Evolutionary conservation across 208 protist genomes (phyloP), one percentile per base, ranked within the genome.

Genomic region (Wallacemonas sp.): DNA sequence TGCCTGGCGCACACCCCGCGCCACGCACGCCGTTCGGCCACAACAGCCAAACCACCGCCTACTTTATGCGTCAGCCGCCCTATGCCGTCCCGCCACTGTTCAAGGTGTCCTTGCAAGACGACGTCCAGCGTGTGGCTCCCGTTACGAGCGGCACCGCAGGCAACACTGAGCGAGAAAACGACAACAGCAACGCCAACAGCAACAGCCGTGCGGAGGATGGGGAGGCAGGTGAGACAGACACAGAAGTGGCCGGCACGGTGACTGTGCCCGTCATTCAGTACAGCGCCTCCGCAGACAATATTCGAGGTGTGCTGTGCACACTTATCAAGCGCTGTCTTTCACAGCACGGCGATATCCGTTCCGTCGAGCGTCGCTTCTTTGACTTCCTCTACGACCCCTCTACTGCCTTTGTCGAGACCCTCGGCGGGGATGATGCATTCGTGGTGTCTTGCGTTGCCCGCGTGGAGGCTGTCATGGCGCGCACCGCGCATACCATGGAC

Each of bases 331-430:
- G 92, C 9, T 93, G 76, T 42, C 66, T 98, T 33, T 67, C 53
- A 12, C 38, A 80, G 27, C 82, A 95, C 65, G 71, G 71, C 30
- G 93, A 92, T 53, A 78, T 98, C 27, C 94, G 90, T 41, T 87
- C 94, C 21, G 71, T 98, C 0, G 95, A 98, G 71, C 85, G 85
- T 5, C 69, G 73, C 22, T 61, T 97, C 46, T 93, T 97, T 67
- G 89, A 82, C 61, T 97, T 98, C 52, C 78, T 97, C 15, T 97
- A 96, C 78, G 82, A 92, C 71, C 81, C 83, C n/a, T 50, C 38
- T 8, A 94, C 79, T 0, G 87, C 87, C 0, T 89, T 91, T 66
- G 65, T 97, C 10, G 54, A 85, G 39, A 71, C 81, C 5, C 61
- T 93, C 19, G 50, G 60, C 48, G 42, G 57, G 4, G 68, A 83